Conservation (phyloP, 139 green algal species). For the Astrephomene gubernaculifera region DNA sequence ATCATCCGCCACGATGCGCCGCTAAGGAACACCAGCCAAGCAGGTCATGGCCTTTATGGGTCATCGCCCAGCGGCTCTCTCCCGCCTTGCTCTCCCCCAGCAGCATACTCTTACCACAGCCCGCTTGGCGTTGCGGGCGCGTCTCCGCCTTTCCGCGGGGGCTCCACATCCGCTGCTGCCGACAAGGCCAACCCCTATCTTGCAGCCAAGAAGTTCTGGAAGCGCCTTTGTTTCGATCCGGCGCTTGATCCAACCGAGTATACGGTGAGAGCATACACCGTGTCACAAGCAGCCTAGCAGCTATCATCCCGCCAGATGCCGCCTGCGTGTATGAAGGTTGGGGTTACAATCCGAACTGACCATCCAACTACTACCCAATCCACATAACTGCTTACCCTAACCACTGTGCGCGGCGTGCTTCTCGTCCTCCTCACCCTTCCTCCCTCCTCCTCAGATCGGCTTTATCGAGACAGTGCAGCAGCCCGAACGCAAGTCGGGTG, state of each 20-base stretch:
- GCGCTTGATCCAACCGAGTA: slow-evolving; percentile 46
- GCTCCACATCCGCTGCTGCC: neutral
- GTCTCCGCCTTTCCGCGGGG: slow-evolving; percentile 1
- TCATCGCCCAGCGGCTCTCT: slow-evolving; percentile 10
- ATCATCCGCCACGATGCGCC: neutral
- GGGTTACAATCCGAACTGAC: too few relatives aligned
- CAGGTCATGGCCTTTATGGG: slow-evolving; percentile 5
- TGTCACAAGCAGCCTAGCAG: too few relatives aligned
- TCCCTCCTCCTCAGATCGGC: too few relatives aligned
- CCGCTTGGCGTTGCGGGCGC: slow-evolving; percentile 1
- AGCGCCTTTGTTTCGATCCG: slow-evolving; percentile 55
- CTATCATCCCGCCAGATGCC: neutral
- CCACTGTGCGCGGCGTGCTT: too few relatives aligned
- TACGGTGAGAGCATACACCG: slow-evolving; percentile 26
- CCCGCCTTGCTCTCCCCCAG: neutral
- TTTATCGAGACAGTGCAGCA: slow-evolving; percentile 58
- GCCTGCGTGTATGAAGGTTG: too few relatives aligned
- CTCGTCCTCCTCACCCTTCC: too few relatives aligned
- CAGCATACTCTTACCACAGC: too few relatives aligned
- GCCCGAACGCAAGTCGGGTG: slow-evolving; percentile 54
- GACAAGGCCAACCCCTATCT: slow-evolving; percentile 37
- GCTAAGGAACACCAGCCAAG: neutral
- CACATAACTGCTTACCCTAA: too few relatives aligned
- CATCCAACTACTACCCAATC: too few relatives aligned
- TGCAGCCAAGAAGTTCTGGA: slow-evolving; percentile 55